Percentiles rank a stretch among this genome's conserved stretches.
Evolutionary conservation across 345 rosid genomes (phyloP).

Genomic region (Eucalyptus sp.): DNA sequence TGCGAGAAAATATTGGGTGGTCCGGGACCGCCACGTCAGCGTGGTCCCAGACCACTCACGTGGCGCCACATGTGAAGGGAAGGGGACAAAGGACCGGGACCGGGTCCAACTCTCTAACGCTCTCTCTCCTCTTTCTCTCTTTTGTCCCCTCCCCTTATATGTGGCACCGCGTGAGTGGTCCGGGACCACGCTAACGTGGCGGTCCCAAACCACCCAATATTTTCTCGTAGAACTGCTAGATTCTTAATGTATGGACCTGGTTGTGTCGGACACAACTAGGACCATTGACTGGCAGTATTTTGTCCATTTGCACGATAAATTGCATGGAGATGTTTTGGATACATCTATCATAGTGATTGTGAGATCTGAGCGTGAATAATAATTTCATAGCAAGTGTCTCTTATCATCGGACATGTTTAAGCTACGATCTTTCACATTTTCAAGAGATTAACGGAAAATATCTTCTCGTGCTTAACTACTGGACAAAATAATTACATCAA

Average conservation of each 20-base stretch:
- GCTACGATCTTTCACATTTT: background rate
- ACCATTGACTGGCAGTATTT: background rate
- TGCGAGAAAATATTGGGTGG: too few species aligned
- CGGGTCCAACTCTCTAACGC: too few species aligned
- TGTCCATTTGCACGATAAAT: background rate
- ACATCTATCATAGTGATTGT: background rate
- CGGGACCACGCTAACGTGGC: too few species aligned
- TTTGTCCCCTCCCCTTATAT: too few species aligned
- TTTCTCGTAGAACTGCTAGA: background rate
- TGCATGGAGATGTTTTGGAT: too few species aligned
- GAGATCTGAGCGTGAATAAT: background rate
- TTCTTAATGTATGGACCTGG: background rate
- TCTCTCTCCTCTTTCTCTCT: too few species aligned
- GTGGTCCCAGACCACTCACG: too few species aligned
- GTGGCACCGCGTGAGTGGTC: too few species aligned
- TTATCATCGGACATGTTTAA: fast-evolving
- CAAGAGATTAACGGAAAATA: fast-evolving
- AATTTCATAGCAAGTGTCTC: background rate
- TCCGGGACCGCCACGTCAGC: too few species aligned
- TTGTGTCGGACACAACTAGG: background rate
- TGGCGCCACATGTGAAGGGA: too few species aligned
- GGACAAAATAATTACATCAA: background rate
- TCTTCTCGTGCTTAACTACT: background rate
- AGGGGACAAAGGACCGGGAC: too few species aligned
- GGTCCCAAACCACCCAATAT: too few species aligned